These are phyloP conservation scores for Populus simonii DNA, from an alignment of 345 rosid genomes.

Conservation along the genomic window DNA sequence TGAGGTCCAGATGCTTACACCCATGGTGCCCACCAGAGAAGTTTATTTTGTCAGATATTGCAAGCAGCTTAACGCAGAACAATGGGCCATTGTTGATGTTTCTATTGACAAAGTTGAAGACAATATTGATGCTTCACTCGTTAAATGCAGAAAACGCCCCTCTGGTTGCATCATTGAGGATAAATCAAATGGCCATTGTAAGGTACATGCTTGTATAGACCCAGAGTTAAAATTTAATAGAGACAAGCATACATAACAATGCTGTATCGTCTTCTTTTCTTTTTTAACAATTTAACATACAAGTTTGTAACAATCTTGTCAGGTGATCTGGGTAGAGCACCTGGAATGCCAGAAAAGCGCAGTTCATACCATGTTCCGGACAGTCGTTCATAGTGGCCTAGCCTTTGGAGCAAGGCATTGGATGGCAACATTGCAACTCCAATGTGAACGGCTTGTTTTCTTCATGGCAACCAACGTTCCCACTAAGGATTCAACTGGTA, in stretches of 20 bases:
- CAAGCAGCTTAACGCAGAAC: slow-evolving; percentile 73
- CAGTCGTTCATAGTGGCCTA: slow-evolving; percentile 71
- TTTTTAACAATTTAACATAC: neutral
- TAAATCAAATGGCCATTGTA: slow-evolving; percentile 88
- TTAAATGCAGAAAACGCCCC: slow-evolving; percentile 86
- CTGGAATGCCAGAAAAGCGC: slow-evolving; percentile 71
- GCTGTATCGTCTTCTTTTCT: neutral
- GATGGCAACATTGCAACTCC: slow-evolving; percentile 79
- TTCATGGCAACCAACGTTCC: slow-evolving; percentile 99
- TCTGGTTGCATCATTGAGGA: slow-evolving; percentile 96
- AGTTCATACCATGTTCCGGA: slow-evolving; percentile 69
- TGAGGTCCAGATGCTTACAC: slow-evolving; percentile 92
- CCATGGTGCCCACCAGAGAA: slow-evolving; percentile 88
- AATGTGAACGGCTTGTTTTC: slow-evolving; percentile 90
- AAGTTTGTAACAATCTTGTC: slow-evolving; percentile 16
- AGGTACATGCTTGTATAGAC: slow-evolving; percentile 32
- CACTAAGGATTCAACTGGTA: slow-evolving; percentile 91
- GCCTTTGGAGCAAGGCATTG: slow-evolving; percentile 97
- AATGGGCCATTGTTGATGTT: slow-evolving; percentile 93
- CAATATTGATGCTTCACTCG: slow-evolving; percentile 71
- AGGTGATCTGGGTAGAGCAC: slow-evolving; percentile 97
- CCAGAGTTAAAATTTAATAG: neutral
- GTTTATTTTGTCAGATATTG: slow-evolving; percentile 79
- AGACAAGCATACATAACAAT: neutral
- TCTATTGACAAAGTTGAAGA: slow-evolving; percentile 82